Evolutionary conservation across 768 basidiomycete species (phyloP).

Genomic region (Termitomyces sp.): DNA sequence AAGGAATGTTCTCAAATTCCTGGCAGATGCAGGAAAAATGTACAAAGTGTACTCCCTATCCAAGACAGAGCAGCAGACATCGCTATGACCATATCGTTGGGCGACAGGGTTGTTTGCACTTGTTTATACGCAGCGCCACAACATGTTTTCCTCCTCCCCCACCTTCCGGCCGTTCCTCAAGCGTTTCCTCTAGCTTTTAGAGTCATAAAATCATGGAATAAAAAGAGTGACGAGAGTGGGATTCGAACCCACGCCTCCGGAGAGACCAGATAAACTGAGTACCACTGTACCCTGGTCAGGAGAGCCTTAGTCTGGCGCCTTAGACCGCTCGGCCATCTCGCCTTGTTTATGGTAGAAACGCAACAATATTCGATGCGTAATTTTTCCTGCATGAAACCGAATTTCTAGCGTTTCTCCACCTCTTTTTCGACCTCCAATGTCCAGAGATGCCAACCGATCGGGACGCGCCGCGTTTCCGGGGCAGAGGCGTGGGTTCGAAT

Average conservation of each 20-base stretch:
- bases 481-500: slow-evolving; percentile 36
- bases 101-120: background rate
- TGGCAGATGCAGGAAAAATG: background rate
- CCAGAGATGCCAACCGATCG: no score
- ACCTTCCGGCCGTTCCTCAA: no score
- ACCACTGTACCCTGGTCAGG: no score
- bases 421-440: no score
- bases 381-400: no score
- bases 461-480: no score
- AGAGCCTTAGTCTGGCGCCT: slow-evolving; percentile 72
- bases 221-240: slow-evolving; percentile 28
- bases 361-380: no score
- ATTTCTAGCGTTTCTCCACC: no score
- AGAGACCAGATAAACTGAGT: slow-evolving; percentile 22
- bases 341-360: slow-evolving; percentile 15
- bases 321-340: slow-evolving; percentile 75
- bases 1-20: background rate
- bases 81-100: no score
- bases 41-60: background rate
- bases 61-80: background rate
- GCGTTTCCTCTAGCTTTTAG: background rate
- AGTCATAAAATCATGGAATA: background rate
- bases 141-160: no score
- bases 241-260: slow-evolving; percentile 37
- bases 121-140: background rate